phyloP scores from a whole-genome alignment of 2,329 filamentous ascomycete species.

The Alternaria triticina region DNA sequence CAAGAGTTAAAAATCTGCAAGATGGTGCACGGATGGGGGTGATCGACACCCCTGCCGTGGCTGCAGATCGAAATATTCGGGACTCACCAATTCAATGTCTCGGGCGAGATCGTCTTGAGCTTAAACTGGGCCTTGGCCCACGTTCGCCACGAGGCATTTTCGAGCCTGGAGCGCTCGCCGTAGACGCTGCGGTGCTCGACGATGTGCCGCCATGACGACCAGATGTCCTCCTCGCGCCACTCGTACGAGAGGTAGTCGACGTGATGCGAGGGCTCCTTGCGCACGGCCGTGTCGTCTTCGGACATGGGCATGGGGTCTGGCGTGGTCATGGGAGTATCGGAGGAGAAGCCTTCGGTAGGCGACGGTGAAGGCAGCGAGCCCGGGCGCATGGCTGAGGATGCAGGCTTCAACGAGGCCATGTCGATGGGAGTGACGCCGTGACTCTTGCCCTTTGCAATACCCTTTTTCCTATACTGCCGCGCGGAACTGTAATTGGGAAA shows the following conservation, averaged over 20 bases:
- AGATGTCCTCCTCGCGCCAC: slow-evolving; percentile 95
- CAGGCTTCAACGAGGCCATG: slow-evolving; percentile 46
- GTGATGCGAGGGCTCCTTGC: slow-evolving; percentile 78
- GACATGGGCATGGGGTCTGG: slow-evolving; percentile 64
- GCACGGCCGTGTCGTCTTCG: slow-evolving; percentile 80
- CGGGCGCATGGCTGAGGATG: slow-evolving; percentile 40
- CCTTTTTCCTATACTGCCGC: slow-evolving; percentile 15
- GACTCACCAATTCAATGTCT: slow-evolving; percentile 88
- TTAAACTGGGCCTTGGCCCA: slow-evolving; percentile 94
- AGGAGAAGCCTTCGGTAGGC: slow-evolving; percentile 56
- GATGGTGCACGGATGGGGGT: slow-evolving; percentile 34
- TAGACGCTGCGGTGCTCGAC: slow-evolving; percentile 80
- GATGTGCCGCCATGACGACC: slow-evolving; percentile 96
- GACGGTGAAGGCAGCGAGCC: slow-evolving; percentile 56
- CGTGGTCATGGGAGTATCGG: slow-evolving; percentile 57
- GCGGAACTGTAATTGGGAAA: slow-evolving; percentile 53
- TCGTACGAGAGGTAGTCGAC: slow-evolving; percentile 96
- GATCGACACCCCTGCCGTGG: slow-evolving; percentile 34
- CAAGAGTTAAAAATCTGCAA: slow-evolving; percentile 16
- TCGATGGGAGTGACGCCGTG: neutral
- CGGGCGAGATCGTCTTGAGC: slow-evolving; percentile 85
- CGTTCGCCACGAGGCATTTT: slow-evolving; percentile 96
- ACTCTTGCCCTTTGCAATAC: neutral
- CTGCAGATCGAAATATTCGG: slow-evolving; percentile 26
- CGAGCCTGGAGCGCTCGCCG: slow-evolving; percentile 79